Base-by-base conservation (phyloP, 192 early-diverging fungal genomes). In the Entrophospora sp. region DNA sequence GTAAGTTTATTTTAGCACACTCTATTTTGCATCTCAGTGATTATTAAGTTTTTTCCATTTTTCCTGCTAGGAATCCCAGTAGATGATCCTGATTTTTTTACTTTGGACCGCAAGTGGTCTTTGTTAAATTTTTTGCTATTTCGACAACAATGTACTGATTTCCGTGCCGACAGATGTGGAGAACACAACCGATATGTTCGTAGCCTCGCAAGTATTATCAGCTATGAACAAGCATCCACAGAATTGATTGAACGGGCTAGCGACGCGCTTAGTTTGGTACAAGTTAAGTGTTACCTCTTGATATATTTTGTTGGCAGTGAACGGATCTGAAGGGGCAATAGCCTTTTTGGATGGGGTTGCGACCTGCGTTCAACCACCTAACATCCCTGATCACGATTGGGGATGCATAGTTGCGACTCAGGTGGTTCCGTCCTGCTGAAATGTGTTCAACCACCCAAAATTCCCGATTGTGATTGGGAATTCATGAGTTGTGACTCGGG, bases 121-220 rank as follows among this genome's bases (percentile, higher is more conserved):
- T 40, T 58, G 24, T 40, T 58, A 40, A 40, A 18, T 58, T 58
- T 58, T 36, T 58, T 58, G 30, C 24, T 58, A 37, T 58, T 38
- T 22, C 35, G 18, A 36, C 56, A 58, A 37, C 56, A 58, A 27
- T 27, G 36, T 20, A 28, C 36, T 38, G 36, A 58, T 58, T 58
- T 58, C 35, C 9, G 8, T 14, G 18, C 37, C 24, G 38, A 58
- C 30, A 40, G 38, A 58, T 40, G 37, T 25, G 36, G 37, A 35
- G 31, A 62, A 46, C 60, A 45, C 34, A 35, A 31, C 8, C 30
- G 59, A 61, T 61, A 61, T 61, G 45, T 46, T 45, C 10, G 42
- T 27, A 61, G 45, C 37, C 57, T 59, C 35, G 35, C 36, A 36
- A 28, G 4, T 5, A 62, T 62, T 0, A 16, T 62, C 6, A 24